Evolutionary conservation across 176 grass and related monocot species (phyloP).

Genomic region (Oryza officinalis): DNA sequence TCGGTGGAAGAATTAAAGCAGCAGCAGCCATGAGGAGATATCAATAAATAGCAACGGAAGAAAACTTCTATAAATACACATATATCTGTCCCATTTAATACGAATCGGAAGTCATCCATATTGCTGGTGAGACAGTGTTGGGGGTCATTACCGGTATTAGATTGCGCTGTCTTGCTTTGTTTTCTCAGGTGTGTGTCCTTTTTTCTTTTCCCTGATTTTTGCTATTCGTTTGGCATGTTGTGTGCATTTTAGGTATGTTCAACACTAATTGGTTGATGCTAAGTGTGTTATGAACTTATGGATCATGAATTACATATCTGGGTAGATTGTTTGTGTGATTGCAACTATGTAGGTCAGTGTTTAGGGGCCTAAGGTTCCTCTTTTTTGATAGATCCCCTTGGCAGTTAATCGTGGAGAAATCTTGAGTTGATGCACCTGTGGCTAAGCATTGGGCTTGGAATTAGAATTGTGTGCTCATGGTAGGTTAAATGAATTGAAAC

Average conservation of each 20-base stretch:
- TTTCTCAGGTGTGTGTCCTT: not conserved
- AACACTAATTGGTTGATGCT: not conserved
- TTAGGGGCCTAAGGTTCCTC: not conserved
- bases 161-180: not conserved
- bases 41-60: not conserved
- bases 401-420: not conserved
- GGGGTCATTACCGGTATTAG: not conserved
- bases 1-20: conserved; percentile 5
- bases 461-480: not conserved
- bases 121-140: not conserved
- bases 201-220: not conserved
- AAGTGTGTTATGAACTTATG: not conserved
- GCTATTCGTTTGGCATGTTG: not conserved
- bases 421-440: not conserved
- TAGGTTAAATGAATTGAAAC: not conserved
- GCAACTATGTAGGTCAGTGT: not conserved
- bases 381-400: not conserved
- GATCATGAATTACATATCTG: not conserved
- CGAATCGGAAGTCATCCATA: not conserved
- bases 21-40: not conserved
- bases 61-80: not conserved
- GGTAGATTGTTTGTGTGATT: not conserved
- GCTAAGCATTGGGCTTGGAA: not conserved
- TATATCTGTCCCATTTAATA: not conserved
- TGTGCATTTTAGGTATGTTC: not conserved